These are phyloP conservation scores for Didymellaceae sp. DNA, from an alignment of 2,329 filamentous ascomycete genomes.

Conservation along the genomic window DNA sequence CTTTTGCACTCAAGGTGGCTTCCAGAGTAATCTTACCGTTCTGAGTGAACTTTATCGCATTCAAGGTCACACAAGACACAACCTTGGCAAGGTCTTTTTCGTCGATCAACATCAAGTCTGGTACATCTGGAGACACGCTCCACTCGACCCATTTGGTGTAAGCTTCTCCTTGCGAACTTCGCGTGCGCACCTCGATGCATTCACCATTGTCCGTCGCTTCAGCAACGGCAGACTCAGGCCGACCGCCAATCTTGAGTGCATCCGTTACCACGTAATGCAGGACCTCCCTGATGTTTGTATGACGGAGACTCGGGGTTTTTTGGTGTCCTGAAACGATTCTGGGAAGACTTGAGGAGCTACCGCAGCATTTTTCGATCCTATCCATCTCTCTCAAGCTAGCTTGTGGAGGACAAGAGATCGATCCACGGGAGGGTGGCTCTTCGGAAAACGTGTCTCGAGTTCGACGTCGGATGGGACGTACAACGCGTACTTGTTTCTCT, in stretches of 20 bases:
- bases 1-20: constrained; percentile 59
- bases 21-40: constrained; percentile 65
- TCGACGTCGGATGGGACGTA: constrained; percentile 33
- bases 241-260: constrained; percentile 58
- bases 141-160: constrained; percentile 58
- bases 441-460: constrained; percentile 40
- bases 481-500: constrained; percentile 33
- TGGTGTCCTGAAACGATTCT: constrained; percentile 49
- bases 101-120: constrained; percentile 63
- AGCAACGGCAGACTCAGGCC: constrained; percentile 59
- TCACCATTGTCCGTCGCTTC: constrained; percentile 56
- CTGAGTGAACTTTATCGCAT: constrained; percentile 75
- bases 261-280: constrained; percentile 61
- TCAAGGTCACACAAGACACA: constrained; percentile 68
- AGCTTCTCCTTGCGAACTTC: constrained; percentile 52
- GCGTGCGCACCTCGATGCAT: constrained; percentile 56
- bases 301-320: constrained; percentile 55
- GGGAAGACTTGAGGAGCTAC: constrained; percentile 38
- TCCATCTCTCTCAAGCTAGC: constrained; percentile 22
- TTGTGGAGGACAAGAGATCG: constrained; percentile 25
- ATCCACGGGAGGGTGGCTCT: constrained; percentile 29
- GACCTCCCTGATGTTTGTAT: constrained; percentile 57
- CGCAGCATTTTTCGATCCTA: constrained; percentile 30
- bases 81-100: constrained; percentile 69
- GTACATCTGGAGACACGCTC: constrained; percentile 58